Conservation (phyloP, 352 stramenopile species). For the Pythium diclinum region DNA sequence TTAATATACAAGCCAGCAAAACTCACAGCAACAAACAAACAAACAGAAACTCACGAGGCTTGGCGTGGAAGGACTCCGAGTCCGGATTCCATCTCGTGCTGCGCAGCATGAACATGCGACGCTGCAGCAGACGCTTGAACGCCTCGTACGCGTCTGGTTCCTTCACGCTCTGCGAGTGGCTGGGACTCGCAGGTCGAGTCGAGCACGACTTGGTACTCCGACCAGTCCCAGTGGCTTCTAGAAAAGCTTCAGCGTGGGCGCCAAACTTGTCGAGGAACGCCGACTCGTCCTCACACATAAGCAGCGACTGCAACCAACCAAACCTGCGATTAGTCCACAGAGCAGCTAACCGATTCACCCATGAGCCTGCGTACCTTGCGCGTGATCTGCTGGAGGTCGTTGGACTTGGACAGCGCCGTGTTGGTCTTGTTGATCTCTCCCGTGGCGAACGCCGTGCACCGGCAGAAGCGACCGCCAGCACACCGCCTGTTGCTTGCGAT, state of each 20-base stretch:
- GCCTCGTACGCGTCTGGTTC: conserved; percentile 18
- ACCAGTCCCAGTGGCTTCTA: background rate
- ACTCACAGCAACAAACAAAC: background rate
- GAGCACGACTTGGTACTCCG: background rate
- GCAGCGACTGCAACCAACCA: conserved; percentile 39
- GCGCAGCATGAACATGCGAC: conserved; percentile 65
- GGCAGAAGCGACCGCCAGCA: conserved; percentile 43
- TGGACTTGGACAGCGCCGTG: conserved; percentile 21
- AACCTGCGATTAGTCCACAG: background rate
- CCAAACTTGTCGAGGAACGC: conserved; percentile 54
- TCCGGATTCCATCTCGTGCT: conserved; percentile 71
- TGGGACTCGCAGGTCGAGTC: background rate
- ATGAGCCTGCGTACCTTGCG: conserved; percentile 36
- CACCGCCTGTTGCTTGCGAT: conserved; percentile 29
- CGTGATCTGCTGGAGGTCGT: conserved; percentile 53
- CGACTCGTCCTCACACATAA: conserved; percentile 55
- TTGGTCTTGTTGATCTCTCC: conserved; percentile 26
- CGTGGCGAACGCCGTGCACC: conserved; percentile 33
- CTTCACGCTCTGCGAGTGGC: conserved; percentile 4
- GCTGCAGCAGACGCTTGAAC: conserved; percentile 50
- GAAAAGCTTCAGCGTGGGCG: conserved; percentile 42
- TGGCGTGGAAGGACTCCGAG: conserved; percentile 53
- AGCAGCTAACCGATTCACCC: background rate
- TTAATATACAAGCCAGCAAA: background rate
- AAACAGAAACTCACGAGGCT: conserved; percentile 34